A percentile compares a stretch with the other conserved stretches of the same genome.
phyloP scores from a whole-genome alignment of 1,284 basidiomycete species.

The Clitocybe nebularis region DNA sequence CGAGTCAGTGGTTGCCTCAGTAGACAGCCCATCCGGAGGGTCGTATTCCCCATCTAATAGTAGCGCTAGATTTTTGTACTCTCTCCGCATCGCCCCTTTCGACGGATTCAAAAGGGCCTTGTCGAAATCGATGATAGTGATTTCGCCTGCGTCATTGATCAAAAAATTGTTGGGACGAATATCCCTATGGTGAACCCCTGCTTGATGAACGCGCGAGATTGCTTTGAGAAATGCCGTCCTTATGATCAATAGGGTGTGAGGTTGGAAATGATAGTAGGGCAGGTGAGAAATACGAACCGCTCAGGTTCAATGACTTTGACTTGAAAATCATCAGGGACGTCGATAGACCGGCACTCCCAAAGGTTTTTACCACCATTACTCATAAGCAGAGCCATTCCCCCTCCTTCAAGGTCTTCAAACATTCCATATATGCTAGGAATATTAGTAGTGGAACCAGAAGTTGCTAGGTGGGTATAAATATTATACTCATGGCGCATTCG shows the following conservation, averaged over 20 bases:
- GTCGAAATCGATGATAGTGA: slow-evolving; percentile 1
- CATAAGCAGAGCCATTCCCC: slow-evolving; percentile 11
- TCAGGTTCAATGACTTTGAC: not conserved
- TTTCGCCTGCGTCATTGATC: not conserved
- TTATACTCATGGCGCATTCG: slow-evolving; percentile 1
- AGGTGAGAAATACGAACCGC: not conserved
- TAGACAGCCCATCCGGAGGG: not conserved
- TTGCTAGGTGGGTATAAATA: slow-evolving; percentile 6
- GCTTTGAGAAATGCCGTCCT: slow-evolving; percentile 1
- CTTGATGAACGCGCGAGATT: not conserved
- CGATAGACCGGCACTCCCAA: not conserved
- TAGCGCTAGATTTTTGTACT: not conserved
- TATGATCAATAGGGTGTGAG: not conserved
- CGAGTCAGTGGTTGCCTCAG: no score
- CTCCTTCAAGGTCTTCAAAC: slow-evolving; percentile 8
- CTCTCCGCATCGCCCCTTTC: not conserved
- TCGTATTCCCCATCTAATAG: not conserved
- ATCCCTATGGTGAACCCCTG: not conserved
- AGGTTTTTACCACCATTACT: slow-evolving; percentile 7
- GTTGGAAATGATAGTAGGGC: not conserved
- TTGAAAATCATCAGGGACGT: not conserved
- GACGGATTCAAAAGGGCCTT: not conserved
- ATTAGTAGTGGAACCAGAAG: slow-evolving; percentile 4
- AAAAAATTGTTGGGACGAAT: not conserved
- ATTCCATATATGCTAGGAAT: slow-evolving; percentile 8